Base-by-base conservation (phyloP, 1,284 basidiomycete species). In the Salmacisia buchloeana region DNA sequence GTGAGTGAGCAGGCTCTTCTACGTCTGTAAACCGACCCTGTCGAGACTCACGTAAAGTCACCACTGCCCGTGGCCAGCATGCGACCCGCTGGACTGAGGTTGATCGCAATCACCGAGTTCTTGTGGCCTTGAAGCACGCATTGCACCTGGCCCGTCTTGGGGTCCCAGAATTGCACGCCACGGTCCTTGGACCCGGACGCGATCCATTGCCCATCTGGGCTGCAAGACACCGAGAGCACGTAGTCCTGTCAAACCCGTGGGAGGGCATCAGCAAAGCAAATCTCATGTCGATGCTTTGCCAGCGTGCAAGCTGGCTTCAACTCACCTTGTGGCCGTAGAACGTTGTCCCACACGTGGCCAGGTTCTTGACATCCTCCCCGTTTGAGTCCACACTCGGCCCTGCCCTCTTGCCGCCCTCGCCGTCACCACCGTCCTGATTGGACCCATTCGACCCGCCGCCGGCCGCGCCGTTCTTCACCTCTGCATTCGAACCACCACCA, bases 181-280 rank as follows among this genome's bases (percentile, higher is more conserved):
- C 91, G 86, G 80, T 96, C 92, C 79, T 94, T 94, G 23, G 90
- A 92, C 27, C 91, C 91, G 23, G 90, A 91, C 2, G 92, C 90
- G 69, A 94, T 87, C 88, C 89, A 94, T 68, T 87, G 85, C 27
- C 89, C 89, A 78, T 94, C 91, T 62, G 89, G 88, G 25, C 88
- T 89, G 63, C 91, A 88, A 25, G 89, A 88, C 39, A 90, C 88
- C 15, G 86, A 86, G 33, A 91, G 82, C 21, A 91, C 89, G 73
- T 89, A 90, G 77, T 91, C 89, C 85, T 87, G 63, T 12, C 2
- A 38, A 38, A n/a, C n/a, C n/a, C n/a, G n/a, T n/a, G n/a, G n/a
- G n/a, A n/a, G n/a, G n/a, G n/a, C n/a, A n/a, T n/a, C n/a, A n/a
- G n/a, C n/a, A n/a, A n/a, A n/a, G n/a, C n/a, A n/a, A n/a, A n/a